Evolutionary conservation across 305 asterid genomes (phyloP), one percentile per base, ranked within the genome.

Genomic region (Ilex paraguariensis): DNA sequence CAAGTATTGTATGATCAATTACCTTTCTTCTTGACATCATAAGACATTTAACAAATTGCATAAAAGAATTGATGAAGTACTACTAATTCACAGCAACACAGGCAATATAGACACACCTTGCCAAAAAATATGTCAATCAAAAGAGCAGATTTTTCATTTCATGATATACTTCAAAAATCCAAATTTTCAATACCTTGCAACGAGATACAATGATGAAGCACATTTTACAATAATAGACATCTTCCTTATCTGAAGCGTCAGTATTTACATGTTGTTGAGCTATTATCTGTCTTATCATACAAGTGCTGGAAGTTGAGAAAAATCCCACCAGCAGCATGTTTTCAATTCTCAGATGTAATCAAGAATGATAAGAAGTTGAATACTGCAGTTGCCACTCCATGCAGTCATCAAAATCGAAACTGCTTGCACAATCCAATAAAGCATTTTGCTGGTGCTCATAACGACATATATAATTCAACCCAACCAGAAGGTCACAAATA

Each of bases 361-460:
- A 85, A 62, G 75, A 46, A 51, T 65, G 75, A 71, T 13, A 13
- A 10, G 52, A 8, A 46, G 13, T 14, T 52, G 31, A 56, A 31
- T 56, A 56, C 44, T 76, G 91, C 65, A 70, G n/a, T 72, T 85
- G 93, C 95, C 96, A 85, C 64, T 85, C 96, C 84, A 74, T 68
- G 66, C 90, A 84, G 63, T 94, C 95, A 58, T 85, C 97, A 15
- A 73, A 73, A 64, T 91, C 95, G 5, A 94, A 88, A 72, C 99
- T 94, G 70, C 96, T 90, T 3, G 93, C 80, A 56, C 99, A 94
- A 63, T 94, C 98, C 79, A 90, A 51, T 33, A 94, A 68, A 36
- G 98, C 96, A 66, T 83, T 88, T 69, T 84, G 95, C 60, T 94
- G 99, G 40, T 88, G 95, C 75, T 90, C 98, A 11, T 90, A 90